These are phyloP conservation scores for Gonium pectorale DNA, from an alignment of 139 green algal species.

Conservation along the genomic window DNA sequence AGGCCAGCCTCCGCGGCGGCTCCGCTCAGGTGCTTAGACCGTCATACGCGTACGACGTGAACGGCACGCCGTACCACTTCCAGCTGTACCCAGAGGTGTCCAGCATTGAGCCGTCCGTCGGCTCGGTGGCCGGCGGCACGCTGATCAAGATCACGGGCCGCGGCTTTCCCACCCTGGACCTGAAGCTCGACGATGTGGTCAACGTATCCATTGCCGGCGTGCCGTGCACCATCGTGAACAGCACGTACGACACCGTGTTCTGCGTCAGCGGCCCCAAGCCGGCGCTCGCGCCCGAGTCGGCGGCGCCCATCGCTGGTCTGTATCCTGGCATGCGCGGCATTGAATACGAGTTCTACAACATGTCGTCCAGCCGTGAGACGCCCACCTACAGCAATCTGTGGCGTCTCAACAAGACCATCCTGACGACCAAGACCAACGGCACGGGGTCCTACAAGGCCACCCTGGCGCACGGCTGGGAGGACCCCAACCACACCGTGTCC, in stretches of 20 bases:
- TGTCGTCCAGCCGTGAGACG: not conserved
- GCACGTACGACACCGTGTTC: slow-evolving; percentile 29
- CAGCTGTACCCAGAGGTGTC: slow-evolving; percentile 52
- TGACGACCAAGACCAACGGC: not conserved
- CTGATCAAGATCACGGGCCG: slow-evolving; percentile 35
- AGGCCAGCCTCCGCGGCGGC: slow-evolving; percentile 47
- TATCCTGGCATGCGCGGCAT: slow-evolving; percentile 46
- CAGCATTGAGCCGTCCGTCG: slow-evolving; percentile 26
- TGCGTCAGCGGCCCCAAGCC: slow-evolving; percentile 41
- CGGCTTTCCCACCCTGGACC: slow-evolving; percentile 43
- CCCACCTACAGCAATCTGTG: not conserved
- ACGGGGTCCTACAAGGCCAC: not conserved
- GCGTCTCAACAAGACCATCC: slow-evolving; percentile 1
- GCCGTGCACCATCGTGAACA: slow-evolving; percentile 48
- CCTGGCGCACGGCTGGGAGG: not conserved
- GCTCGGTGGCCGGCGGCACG: slow-evolving; percentile 47
- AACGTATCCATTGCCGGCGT: slow-evolving; percentile 7
- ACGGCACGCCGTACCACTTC: slow-evolving; percentile 54
- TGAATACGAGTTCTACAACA: slow-evolving; percentile 41
- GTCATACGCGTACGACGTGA: slow-evolving; percentile 25
- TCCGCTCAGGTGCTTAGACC: not conserved
- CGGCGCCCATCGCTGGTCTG: slow-evolving; percentile 1
- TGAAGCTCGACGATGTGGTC: slow-evolving; percentile 9
- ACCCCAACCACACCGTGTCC: not conserved
- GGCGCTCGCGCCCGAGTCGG: not conserved